phyloP scores from a whole-genome alignment of 2,329 filamentous ascomycete species.

The Sclerotinia trifoliorum region DNA sequence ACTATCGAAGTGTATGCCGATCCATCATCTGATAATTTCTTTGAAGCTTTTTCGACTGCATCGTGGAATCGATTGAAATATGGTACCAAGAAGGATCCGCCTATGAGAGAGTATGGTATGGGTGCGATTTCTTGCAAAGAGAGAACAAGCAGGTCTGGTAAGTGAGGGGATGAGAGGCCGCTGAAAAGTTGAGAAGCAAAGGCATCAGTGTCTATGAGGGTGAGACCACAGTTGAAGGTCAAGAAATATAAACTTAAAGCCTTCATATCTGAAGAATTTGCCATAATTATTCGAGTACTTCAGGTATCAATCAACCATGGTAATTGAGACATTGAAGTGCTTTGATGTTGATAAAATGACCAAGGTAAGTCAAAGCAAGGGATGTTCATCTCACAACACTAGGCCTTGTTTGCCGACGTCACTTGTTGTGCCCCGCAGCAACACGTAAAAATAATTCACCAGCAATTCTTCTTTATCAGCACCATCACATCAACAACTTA shows the following conservation, averaged over 20 bases:
- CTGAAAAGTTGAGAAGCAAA: constrained; percentile 71
- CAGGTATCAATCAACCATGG: neutral
- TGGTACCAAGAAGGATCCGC: constrained; percentile 71
- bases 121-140: constrained; percentile 87
- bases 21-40: constrained; percentile 37
- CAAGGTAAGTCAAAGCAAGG: neutral
- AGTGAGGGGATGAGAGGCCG: constrained; percentile 51
- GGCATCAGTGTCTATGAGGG: constrained; percentile 63
- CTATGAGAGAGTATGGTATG: constrained; percentile 79
- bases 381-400: neutral
- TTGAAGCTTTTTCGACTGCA: constrained; percentile 68
- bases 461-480: too few species aligned
- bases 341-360: neutral
- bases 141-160: constrained; percentile 66
- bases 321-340: neutral
- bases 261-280: constrained; percentile 12
- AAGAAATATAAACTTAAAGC: constrained; percentile 70
- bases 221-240: constrained; percentile 86
- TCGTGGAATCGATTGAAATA: constrained; percentile 73
- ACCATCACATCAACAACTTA: too few species aligned
- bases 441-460: too few species aligned
- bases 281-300: neutral
- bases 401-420: neutral
- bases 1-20: constrained; percentile 65
- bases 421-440: neutral